Evolutionary conservation across 2,329 filamentous ascomycete species (phyloP), one percentile per base, ranked within the genome.

Genomic region (Diaporthe sp.): DNA sequence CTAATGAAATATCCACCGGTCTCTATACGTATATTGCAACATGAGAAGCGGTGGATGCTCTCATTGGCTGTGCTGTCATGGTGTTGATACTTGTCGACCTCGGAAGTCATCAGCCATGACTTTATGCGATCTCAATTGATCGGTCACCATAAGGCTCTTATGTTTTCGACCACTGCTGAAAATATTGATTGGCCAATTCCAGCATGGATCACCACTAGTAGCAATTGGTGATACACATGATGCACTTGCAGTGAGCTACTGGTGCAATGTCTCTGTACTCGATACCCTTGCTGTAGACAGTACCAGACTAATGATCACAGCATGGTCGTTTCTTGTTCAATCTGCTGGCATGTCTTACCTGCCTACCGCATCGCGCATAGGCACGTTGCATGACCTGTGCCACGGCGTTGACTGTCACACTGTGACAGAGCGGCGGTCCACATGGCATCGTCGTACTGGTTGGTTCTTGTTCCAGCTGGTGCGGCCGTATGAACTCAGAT

Each of bases 391-490:
- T 68, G 35, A 68, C 15, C 64, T 10, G 64, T 54, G 45, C 10
- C 10, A 68, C 64, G 15, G n/a, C 47, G n/a, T 54, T 68, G 13
- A 68, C 64, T 68, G 64, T 68, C 64, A 54, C 8, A 68, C 64
- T 38, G 47, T 68, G 47, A 54, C 47, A 38, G 25, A 13, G n/a
- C 64, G 28, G 50, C 15, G n/a, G 17, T 25, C 22, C 61, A 52
- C 64, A 68, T 68, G 64, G 61, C 64, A 28, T 2, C 10, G 45
- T 54, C 8, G 12, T 28, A 68, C 47, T n/a, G 40, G 7, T 8
- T 22, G n/a, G n/a, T 68, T n/a, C 7, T 47, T 28, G 45, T 40
- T 50, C 64, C 64, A 28, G 33, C n/a, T 22, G 22, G 13, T 54
- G 35, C 64, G 64, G 64, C 64, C 64, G 64, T 52, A 68, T 35